Conservation (phyloP, 2,329 filamentous ascomycete species). For the Cladobotryum protrusum region DNA sequence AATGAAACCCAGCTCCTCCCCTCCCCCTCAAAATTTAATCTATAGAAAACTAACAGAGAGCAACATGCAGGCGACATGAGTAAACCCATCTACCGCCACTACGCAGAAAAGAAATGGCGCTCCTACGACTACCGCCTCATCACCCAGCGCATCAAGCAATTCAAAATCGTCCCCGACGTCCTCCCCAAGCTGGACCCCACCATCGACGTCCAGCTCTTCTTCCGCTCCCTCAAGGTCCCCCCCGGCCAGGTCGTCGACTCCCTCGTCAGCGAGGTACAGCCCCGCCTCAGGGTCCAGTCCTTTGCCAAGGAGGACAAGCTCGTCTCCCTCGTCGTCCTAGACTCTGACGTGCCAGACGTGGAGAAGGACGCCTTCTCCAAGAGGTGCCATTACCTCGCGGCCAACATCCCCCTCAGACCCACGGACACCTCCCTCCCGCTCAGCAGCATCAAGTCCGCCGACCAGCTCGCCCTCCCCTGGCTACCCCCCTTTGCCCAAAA, state of each 20-base stretch:
- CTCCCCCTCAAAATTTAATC: too few species aligned
- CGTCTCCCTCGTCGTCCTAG: constrained; percentile 77
- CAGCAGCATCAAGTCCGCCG: constrained; percentile 46
- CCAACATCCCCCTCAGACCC: constrained; percentile 50
- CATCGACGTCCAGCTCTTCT: constrained; percentile 76
- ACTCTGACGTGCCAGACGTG: constrained; percentile 81
- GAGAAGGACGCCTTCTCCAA: constrained; percentile 70
- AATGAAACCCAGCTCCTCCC: constrained; percentile 23
- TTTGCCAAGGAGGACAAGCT: constrained; percentile 78
- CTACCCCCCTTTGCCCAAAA: constrained; percentile 81
- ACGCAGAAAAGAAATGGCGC: constrained; percentile 84
- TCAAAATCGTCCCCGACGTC: constrained; percentile 83
- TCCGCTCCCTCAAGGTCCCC: constrained; percentile 61
- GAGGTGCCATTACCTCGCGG: constrained; percentile 82
- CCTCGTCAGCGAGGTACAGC: constrained; percentile 62
- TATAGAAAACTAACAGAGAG: constrained; percentile 7
- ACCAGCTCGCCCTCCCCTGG: constrained; percentile 73
- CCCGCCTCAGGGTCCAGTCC: constrained; percentile 74
- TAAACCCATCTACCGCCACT: constrained; percentile 90
- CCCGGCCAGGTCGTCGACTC: constrained; percentile 77
- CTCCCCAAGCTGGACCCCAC: constrained; percentile 72
- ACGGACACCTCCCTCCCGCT: constrained; percentile 58
- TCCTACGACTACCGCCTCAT: constrained; percentile 73
- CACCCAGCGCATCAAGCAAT: constrained; percentile 77
- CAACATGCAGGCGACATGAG: constrained; percentile 76